Evolutionary conservation across 345 rosid genomes (phyloP).

Genomic region (Salix brachista): DNA sequence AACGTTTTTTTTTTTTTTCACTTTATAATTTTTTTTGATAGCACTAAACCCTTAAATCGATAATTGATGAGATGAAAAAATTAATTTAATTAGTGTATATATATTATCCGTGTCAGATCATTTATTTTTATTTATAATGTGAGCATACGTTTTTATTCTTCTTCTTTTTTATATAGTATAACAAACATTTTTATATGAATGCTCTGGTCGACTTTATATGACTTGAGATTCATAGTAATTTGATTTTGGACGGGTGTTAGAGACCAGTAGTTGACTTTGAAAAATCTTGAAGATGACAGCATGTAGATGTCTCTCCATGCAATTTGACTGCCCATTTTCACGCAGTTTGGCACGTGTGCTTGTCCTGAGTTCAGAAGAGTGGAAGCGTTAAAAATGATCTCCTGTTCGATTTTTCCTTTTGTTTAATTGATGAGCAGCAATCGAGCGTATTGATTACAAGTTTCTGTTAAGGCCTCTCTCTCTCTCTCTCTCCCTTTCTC

Average conservation of each 20-base stretch:
- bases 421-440: background rate
- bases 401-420: background rate
- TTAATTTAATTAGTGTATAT: too few species aligned
- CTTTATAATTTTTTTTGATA: too few species aligned
- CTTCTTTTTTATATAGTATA: too few species aligned
- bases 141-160: too few species aligned
- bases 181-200: too few species aligned
- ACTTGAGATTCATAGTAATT: background rate
- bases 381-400: conserved; percentile 16
- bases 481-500: too few species aligned
- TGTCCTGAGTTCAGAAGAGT: background rate
- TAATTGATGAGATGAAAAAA: too few species aligned
- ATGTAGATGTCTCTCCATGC: background rate
- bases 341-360: conserved; percentile 18
- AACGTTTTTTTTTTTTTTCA: too few species aligned
- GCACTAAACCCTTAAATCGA: too few species aligned
- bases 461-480: background rate
- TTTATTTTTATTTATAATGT: too few species aligned
- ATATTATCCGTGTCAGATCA: too few species aligned
- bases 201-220: too few species aligned
- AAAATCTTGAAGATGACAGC: conserved; percentile 8
- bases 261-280: conserved; percentile 30
- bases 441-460: background rate
- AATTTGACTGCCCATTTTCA: background rate
- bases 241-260: background rate